Evolutionary conservation across 176 grass and related monocot species (phyloP), one percentile per base, ranked within the genome.

Genomic region (Themeda triandra): DNA sequence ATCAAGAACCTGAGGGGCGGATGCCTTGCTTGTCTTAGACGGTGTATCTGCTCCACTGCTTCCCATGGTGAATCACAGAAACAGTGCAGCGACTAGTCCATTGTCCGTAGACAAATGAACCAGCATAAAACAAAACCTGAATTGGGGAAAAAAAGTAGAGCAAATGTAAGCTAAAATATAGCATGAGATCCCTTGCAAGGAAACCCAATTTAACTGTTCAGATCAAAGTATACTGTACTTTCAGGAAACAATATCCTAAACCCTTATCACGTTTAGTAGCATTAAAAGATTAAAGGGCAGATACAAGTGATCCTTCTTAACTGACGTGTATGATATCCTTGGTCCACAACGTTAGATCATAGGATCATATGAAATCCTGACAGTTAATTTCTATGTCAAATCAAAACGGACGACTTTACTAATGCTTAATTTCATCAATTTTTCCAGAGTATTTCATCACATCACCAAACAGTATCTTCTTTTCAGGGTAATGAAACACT

Each of bases 21-120:
- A 84, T 71, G 90, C 63, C 82, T 92, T 99, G 64, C 70, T 91
- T 76, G 90, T 40, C 85, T 99, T 99, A 73, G 89, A 71, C 3
- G 86, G 89, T 66, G 85, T 36, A 6, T 96, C 96, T 40, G 83
- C 42, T 86, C 89, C 91, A 83, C 86, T 90, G 81, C 93, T 92
- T 82, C 89, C 89, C 96, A 99, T 99, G 79, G 74, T 24, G 39
- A 63, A 51, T 77, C 85, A 85, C 69, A 79, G 29, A 72, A n/a
- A 79, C 35, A 37, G 23, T 36, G 39, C 58, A 87, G 46, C 2
- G 23, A 68, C 85, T 44, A 85, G 60, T 83, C 82, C 85, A 88
- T 90, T 75, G 23, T 82, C 21, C 3, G 77, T 15, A 13, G 69
- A 79, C 25, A 86, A 66, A 66, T 76, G 64, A 88, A 77, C 51